These are phyloP conservation scores for Cenchrus purpureus DNA, from an alignment of 176 grass and related monocot genomes.

Conservation along the genomic window DNA sequence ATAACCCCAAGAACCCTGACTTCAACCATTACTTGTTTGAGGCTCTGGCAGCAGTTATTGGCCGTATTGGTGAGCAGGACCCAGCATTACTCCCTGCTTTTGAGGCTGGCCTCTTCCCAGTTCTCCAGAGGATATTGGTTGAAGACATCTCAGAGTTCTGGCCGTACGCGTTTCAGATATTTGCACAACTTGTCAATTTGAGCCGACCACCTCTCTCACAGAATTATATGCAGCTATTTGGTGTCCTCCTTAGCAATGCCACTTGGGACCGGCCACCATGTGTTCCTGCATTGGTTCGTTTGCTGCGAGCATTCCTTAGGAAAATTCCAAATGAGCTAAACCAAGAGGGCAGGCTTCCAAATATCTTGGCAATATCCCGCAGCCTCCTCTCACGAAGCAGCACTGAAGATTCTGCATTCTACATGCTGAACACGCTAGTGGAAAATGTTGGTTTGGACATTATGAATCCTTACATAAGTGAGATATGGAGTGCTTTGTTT, in stretches of 20 bases:
- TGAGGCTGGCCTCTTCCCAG: constrained; percentile 81
- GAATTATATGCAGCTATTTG: constrained; percentile 91
- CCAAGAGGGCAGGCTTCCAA: constrained; percentile 71
- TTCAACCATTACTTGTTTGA: constrained; percentile 99
- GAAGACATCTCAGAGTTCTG: constrained; percentile 97
- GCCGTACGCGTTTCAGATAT: constrained; percentile 96
- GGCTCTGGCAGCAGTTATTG: constrained; percentile 82
- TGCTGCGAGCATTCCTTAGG: constrained; percentile 83
- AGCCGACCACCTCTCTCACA: constrained; percentile 78
- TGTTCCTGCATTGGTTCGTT: constrained; percentile 83
- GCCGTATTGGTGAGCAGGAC: constrained; percentile 68
- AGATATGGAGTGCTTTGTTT: constrained; percentile 85
- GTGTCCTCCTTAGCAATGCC: constrained; percentile 75
- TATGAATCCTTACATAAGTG: constrained; percentile 65
- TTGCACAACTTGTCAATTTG: constrained; percentile 84
- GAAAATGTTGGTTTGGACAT: constrained; percentile 86
- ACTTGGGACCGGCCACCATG: constrained; percentile 85
- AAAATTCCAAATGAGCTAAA: constrained; percentile 98
- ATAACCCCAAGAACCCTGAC: constrained; percentile 95
- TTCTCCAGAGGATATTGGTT: constrained; percentile 89
- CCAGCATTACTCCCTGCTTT: constrained; percentile 64
- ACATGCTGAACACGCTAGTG: constrained; percentile 86
- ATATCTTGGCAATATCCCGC: constrained; percentile 73
- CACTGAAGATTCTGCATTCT: constrained; percentile 94
- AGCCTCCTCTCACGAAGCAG: constrained; percentile 57